phyloP scores from a whole-genome alignment of 2,329 filamentous ascomycete species.

The Hypoxylon sp. region DNA sequence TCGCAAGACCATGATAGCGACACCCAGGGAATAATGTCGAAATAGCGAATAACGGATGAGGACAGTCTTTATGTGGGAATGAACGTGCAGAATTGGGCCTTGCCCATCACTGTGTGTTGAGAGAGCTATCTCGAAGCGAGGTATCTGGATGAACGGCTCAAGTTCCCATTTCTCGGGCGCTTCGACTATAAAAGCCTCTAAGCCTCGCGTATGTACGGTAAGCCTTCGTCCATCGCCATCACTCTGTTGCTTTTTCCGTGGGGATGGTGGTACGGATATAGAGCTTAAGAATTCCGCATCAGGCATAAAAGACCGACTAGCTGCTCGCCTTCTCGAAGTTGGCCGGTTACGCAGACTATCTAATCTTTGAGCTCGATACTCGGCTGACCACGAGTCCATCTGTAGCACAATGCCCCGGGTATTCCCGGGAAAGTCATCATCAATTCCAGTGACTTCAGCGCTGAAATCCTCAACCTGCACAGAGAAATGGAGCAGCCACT shows the following conservation, averaged over 20 bases:
- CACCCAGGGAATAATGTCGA: constrained; percentile 88
- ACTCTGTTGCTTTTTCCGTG: constrained; percentile 69
- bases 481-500: constrained; percentile 87
- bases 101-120: constrained; percentile 88
- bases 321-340: constrained; percentile 76
- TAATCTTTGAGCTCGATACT: constrained; percentile 87
- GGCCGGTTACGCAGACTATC: constrained; percentile 73
- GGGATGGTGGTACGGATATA: constrained; percentile 64
- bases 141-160: constrained; percentile 88
- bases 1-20: constrained; percentile 82
- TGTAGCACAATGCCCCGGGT: constrained; percentile 88
- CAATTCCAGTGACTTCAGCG: constrained; percentile 90
- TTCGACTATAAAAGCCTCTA: constrained; percentile 94
- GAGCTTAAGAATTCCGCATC: constrained; percentile 74
- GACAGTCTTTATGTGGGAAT: constrained; percentile 83
- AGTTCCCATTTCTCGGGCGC: constrained; percentile 85
- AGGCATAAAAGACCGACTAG: constrained; percentile 78
- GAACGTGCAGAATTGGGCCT: constrained; percentile 89
- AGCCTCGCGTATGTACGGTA: constrained; percentile 82
- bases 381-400: constrained; percentile 87
- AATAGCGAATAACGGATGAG: constrained; percentile 93
- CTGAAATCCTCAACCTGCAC: constrained; percentile 92
- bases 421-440: constrained; percentile 84
- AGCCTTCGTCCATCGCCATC: constrained; percentile 83
- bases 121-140: constrained; percentile 88